Base-by-base conservation (phyloP, 805 yeast genomes). In the Ogataea degrootiae region DNA sequence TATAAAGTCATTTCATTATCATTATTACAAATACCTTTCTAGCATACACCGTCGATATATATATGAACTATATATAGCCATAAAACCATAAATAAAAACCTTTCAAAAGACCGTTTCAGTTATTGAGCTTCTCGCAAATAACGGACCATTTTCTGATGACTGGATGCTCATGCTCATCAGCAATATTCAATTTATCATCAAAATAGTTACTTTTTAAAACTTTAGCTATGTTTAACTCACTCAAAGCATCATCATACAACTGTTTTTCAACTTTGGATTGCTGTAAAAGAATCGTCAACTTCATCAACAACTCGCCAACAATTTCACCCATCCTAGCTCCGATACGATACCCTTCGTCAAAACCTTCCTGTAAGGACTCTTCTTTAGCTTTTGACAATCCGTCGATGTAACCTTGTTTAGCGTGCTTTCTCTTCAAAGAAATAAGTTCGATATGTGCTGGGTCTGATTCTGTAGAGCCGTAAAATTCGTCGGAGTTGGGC, bases 331-430 rank as follows among this genome's bases (percentile, higher is more conserved):
- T 51, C 2, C 59, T 60, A 0, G 94, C 88, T 1, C 98, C 98
- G 2, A 68, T 58, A 0, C 87, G 88, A 55, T 81, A 91, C 0
- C 92, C 92, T 2, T 69, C 73, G 61, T 91, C 95, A 59, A 92
- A 91, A 0, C 96, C 97, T 12, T 69, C 59, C 60, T 91, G 97
- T 22, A 89, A 67, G 37, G 83, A 78, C 7, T 66, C 65, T 54
- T 87, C 95, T 56, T 87, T 83, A 5, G 88, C 79, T 15, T 63
- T 66, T 1, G 87, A 72, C 6, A 91, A 59, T 0, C 97, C 98
- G 50, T 85, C 96, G 5, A 88, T 65, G 55, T 87, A 91, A 0
- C 97, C 98, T 52, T 84, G 84, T 53, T 86, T 87, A 8, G 72
- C 73, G 60, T 91, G 97, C 9, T 72, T 74, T 31, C 91, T 67